Conservation (phyloP, 176 grass and related monocot genomes). For the Rhipidocladum racemiflorum region DNA sequence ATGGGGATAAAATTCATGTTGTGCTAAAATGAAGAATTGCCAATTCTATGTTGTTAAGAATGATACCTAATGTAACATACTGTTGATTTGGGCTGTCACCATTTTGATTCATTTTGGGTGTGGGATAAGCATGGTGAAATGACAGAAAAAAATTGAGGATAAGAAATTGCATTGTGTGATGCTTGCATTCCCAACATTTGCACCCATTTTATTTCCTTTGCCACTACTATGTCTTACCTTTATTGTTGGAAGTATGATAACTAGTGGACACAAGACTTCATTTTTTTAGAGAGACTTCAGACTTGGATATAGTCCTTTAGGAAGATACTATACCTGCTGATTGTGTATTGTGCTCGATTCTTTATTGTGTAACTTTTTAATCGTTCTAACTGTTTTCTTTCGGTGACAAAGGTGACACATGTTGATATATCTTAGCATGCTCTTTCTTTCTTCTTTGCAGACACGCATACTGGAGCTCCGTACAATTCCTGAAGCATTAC, state of each 20-base stretch:
- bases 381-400: conserved; percentile 17
- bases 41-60: conserved; percentile 15
- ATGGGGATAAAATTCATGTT: neutral
- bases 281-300: neutral
- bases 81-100: neutral
- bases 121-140: neutral
- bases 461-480: conserved; percentile 78
- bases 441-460: conserved; percentile 40
- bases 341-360: conserved; percentile 5
- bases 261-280: neutral
- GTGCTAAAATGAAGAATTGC: neutral
- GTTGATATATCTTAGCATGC: conserved; percentile 2
- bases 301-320: neutral
- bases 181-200: neutral
- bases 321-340: conserved; percentile 11
- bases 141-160: neutral
- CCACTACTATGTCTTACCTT: neutral
- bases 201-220: neutral
- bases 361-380: conserved; percentile 23
- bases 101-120: neutral
- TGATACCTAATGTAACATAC: neutral
- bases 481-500: conserved; percentile 92
- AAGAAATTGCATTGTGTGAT: neutral
- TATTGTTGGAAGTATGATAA: neutral
- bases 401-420: conserved; percentile 17